phyloP scores from a whole-genome alignment of 176 grass and related monocot species.

The Avena eriantha region DNA sequence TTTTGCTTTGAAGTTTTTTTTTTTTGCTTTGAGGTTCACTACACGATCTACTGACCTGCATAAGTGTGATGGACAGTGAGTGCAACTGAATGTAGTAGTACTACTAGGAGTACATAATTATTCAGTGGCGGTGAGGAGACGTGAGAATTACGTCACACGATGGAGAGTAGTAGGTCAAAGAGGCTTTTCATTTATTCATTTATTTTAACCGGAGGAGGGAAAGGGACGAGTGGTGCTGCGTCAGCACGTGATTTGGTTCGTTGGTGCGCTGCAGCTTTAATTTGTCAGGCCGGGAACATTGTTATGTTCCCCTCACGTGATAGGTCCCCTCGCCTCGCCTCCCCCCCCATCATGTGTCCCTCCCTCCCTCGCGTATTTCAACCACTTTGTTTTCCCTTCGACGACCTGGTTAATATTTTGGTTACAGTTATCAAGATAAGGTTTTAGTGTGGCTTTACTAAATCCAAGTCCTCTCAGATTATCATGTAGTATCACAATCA shows the following conservation, averaged over 20 bases:
- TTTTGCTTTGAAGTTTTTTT: too few relatives aligned
- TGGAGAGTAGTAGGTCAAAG: not conserved
- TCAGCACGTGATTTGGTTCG: slow-evolving; percentile 59
- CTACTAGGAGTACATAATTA: too few relatives aligned
- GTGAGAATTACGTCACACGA: not conserved
- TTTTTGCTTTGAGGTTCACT: not conserved
- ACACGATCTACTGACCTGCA: not conserved
- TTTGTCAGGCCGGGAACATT: slow-evolving; percentile 45
- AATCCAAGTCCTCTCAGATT: too few relatives aligned
- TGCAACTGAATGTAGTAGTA: not conserved
- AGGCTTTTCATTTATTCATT: not conserved
- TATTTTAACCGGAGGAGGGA: slow-evolving; percentile 12
- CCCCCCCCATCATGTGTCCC: not conserved
- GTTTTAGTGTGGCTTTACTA: too few relatives aligned
- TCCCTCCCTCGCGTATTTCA: too few relatives aligned
- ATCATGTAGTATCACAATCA: too few relatives aligned
- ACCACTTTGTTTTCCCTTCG: too few relatives aligned
- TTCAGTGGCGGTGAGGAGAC: slow-evolving; percentile 2
- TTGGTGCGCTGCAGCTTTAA: slow-evolving; percentile 44
- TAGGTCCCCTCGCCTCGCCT: slow-evolving; percentile 1
- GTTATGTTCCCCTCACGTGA: slow-evolving; percentile 45
- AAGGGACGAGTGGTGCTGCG: slow-evolving; percentile 23
- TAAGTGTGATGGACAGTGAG: slow-evolving; percentile 1
- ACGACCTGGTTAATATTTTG: too few relatives aligned
- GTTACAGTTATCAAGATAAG: too few relatives aligned